A percentile compares a stretch with the other conserved stretches of the same genome.
phyloP scores from a whole-genome alignment of 257 asterid species.

The Solanum pimpinellifolium region DNA sequence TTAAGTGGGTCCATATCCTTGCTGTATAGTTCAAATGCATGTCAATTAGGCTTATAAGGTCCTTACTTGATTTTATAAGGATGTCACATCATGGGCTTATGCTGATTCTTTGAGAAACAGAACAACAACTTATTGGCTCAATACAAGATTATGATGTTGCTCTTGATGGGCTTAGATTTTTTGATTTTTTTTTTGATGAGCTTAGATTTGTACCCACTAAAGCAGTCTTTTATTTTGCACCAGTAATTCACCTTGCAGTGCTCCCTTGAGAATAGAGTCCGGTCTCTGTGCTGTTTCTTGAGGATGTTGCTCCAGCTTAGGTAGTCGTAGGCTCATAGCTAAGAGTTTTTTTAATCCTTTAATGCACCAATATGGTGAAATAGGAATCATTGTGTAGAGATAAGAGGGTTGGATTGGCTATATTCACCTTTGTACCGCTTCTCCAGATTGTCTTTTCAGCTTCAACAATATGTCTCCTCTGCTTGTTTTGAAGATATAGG shows the following conservation, averaged over 20 bases:
- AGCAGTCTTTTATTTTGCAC: not conserved
- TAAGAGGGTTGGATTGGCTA: not conserved
- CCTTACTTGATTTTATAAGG: not conserved
- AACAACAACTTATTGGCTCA: not conserved
- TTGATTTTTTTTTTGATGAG: not conserved
- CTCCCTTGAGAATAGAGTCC: not conserved
- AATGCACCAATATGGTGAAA: not conserved
- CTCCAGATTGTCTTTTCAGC: not conserved
- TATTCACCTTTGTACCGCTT: not conserved
- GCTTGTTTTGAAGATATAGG: not conserved
- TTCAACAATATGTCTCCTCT: not conserved
- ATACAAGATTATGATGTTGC: not conserved
- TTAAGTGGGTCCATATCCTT: not conserved
- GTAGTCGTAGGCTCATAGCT: not conserved
- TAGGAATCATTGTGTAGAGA: not conserved
- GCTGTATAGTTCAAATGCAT: not conserved
- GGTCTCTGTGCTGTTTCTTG: not conserved
- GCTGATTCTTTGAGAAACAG: not conserved
- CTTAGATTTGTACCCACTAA: not conserved
- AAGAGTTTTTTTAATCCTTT: not conserved
- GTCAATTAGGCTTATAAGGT: not conserved
- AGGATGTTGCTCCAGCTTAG: not conserved
- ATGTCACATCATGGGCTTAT: not conserved
- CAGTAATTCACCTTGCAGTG: not conserved
- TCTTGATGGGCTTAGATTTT: not conserved